Conservation (phyloP, 768 basidiomycete species). For the Russula sp. region DNA sequence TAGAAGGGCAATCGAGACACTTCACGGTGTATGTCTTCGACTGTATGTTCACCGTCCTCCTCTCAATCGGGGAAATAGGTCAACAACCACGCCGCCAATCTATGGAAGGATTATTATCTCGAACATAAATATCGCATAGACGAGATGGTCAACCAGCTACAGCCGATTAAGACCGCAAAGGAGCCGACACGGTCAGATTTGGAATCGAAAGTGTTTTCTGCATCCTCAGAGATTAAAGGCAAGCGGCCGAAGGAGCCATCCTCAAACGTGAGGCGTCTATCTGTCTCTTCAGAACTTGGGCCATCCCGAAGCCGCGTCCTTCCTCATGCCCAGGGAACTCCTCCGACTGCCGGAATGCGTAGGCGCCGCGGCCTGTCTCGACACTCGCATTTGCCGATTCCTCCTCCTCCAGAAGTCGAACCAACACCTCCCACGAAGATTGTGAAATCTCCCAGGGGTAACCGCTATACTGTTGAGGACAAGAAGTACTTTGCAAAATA, state of each 20-base stretch:
- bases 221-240: not conserved
- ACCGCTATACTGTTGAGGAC: conserved; percentile 62
- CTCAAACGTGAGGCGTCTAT: not conserved
- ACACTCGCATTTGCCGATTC: conserved; percentile 41
- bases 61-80: conserved; percentile 25
- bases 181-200: conserved; percentile 26
- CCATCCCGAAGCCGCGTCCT: not conserved
- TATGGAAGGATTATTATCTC: conserved; percentile 79
- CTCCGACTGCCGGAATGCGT: not conserved
- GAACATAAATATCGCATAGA: conserved; percentile 60
- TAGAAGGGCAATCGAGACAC: conserved; percentile 56
- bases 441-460: conserved; percentile 38
- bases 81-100: conserved; percentile 43
- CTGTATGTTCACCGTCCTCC: conserved; percentile 1
- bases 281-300: not conserved
- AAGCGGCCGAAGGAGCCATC: not conserved
- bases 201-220: not conserved
- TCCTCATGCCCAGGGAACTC: not conserved
- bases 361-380: not conserved
- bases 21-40: conserved; percentile 50
- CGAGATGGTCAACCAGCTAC: conserved; percentile 24
- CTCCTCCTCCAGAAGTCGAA: conserved; percentile 58
- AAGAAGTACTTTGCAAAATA: conserved; percentile 60
- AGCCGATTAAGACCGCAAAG: conserved; percentile 31
- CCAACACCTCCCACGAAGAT: conserved; percentile 56